Conservation (phyloP, 148 eudicot species). For the Nepenthes gracilis region DNA sequence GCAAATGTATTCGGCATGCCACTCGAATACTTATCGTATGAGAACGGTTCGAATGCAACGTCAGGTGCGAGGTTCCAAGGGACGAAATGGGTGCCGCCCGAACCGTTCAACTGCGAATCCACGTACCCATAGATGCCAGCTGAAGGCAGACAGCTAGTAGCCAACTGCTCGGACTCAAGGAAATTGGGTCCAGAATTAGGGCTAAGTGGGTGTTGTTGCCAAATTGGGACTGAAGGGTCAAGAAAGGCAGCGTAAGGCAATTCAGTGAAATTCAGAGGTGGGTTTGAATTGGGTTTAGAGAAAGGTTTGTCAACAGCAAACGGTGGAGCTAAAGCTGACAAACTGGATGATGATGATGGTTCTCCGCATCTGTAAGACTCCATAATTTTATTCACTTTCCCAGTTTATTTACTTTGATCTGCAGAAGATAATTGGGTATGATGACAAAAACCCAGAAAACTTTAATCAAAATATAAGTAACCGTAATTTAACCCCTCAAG, state of each 20-base stretch:
- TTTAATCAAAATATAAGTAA: too few species aligned
- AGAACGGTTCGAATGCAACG: constrained; percentile 17
- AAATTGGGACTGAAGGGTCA: constrained; percentile 28
- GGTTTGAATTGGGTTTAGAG: constrained; percentile 35
- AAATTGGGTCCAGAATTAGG: constrained; percentile 27
- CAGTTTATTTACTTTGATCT: background rate
- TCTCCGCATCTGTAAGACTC: constrained; percentile 35
- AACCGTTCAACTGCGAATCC: constrained; percentile 21
- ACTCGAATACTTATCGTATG: constrained; percentile 28
- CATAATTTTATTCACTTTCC: background rate
- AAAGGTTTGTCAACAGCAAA: constrained; percentile 58
- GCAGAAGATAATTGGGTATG: background rate
- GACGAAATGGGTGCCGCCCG: constrained; percentile 16
- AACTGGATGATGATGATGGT: constrained; percentile 50
- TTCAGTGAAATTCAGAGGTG: constrained; percentile 28
- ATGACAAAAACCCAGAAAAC: background rate
- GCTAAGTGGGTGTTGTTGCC: constrained; percentile 39
- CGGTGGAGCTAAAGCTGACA: constrained; percentile 85
- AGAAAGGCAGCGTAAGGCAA: constrained; percentile 26
- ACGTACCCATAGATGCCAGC: constrained; percentile 17
- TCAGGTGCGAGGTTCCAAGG: constrained; percentile 14
- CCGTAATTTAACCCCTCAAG: too few species aligned
- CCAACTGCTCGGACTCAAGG: constrained; percentile 23
- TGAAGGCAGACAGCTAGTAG: constrained; percentile 17
- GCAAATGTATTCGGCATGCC: constrained; percentile 11